These are phyloP conservation scores for Citrus mangshanensis DNA, from an alignment of 345 rosid species.

Conservation along the genomic window DNA sequence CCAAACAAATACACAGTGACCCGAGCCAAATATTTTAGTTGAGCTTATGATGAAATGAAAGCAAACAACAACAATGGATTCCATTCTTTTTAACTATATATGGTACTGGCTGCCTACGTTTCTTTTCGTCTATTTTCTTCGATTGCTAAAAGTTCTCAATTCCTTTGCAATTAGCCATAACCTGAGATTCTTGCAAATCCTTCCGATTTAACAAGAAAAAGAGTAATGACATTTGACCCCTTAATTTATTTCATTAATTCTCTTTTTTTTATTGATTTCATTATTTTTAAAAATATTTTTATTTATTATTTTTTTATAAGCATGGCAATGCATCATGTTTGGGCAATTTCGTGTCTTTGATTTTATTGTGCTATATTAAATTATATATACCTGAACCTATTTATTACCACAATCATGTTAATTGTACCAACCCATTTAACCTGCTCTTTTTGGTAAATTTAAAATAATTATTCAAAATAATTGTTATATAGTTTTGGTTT, in stretches of 20 bases:
- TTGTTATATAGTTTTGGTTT: too few species aligned
- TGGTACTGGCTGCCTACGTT: neutral
- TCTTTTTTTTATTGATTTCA: too few species aligned
- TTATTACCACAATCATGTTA: accelerated
- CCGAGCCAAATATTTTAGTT: neutral
- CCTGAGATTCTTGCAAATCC: neutral
- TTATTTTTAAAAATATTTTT: too few species aligned
- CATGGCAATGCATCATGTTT: too few species aligned
- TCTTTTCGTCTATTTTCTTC: neutral
- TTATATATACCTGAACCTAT: accelerated
- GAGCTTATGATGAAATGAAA: neutral
- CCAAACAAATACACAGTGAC: neutral
- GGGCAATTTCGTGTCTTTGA: too few species aligned
- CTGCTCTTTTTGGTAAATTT: too few species aligned
- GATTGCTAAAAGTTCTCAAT: neutral
- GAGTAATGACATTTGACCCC: too few species aligned
- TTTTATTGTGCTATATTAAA: too few species aligned
- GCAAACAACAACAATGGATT: neutral
- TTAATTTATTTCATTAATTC: too few species aligned
- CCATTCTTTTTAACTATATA: neutral
- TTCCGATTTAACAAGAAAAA: neutral
- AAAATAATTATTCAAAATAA: too few species aligned
- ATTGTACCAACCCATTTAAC: too few species aligned
- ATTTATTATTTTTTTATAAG: too few species aligned
- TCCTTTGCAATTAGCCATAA: neutral